Conservation (phyloP, 306 rosid genomes). For the Cicer yamashitae region DNA sequence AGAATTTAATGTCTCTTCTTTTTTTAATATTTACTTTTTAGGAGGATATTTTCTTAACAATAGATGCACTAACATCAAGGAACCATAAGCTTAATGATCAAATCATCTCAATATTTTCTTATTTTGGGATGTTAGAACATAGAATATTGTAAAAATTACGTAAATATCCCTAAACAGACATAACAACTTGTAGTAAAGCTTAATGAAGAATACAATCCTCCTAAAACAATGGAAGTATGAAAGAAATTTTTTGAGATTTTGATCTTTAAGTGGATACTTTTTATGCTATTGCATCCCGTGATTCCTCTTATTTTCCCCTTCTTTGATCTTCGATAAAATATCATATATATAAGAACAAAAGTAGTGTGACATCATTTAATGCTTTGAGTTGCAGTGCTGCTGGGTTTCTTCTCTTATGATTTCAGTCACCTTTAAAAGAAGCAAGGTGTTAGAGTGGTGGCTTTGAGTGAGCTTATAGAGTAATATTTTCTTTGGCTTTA, state of each 20-base stretch:
- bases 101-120: too few species aligned
- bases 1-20: too few species aligned
- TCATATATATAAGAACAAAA: not conserved
- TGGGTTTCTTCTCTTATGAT: constrained; percentile 14
- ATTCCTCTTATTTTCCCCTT: not conserved
- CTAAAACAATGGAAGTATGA: not conserved
- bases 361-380: not conserved
- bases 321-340: not conserved
- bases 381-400: constrained; percentile 15
- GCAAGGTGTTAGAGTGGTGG: constrained; percentile 14
- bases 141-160: too few species aligned
- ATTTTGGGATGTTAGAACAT: too few species aligned
- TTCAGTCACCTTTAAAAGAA: constrained; percentile 15
- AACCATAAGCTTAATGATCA: too few species aligned
- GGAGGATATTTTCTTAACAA: too few species aligned
- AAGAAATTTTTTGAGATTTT: not conserved
- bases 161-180: too few species aligned
- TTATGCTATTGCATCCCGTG: not conserved
- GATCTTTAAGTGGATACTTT: not conserved
- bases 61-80: too few species aligned
- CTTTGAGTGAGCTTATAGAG: constrained; percentile 2
- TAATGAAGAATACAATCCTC: constrained; percentile 15
- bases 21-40: too few species aligned
- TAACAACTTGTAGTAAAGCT: not conserved
- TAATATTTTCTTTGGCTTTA: constrained; percentile 9